Base-by-base conservation (phyloP, 1,139 yeast genomes). In the Wickerhamomyces sp. region DNA sequence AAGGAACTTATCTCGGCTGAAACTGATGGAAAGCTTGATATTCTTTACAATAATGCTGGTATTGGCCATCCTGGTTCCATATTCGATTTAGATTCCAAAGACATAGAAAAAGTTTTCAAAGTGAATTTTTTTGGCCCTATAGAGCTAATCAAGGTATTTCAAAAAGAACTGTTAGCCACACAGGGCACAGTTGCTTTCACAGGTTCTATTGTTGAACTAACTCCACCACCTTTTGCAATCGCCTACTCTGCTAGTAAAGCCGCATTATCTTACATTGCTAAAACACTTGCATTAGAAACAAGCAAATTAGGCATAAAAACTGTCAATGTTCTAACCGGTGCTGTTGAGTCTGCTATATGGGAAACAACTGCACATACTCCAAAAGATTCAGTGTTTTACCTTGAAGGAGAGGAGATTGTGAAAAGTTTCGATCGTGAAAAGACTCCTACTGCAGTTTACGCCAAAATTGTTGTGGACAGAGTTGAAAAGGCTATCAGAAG, bases 131-230 rank as follows among this genome's bases (percentile, higher is more conserved):
- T 48, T 36, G 55, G 49, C 13, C 50, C 48, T 1, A 17, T 47
- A 19, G 41, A 39, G 35, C 50, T 81, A 54, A 72, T 76, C 9
- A 67, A 86, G 32, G 82, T 74, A 42, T 74, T 85, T 47, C 56
- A 72, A 2, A 70, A 73, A 4, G 63, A 78, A 48, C 49, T 86
- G 15, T 76, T 85, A 41, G 70, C 71, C 24, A 76, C 83, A 3
- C 70, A 78, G 51, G 94, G 94, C 4, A 73, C 78, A 0, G 73
- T 85, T 48, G 83, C 80, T 0, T 81, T 82, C 55, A 84, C 92
- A 0, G 89, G 90, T 1, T 81, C 90, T 3, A 65, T 80, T 8
- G 75, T 82, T 16, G 88, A 82, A 4, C 46, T 76, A 18, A 54
- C 72, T 7, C 78, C 85, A 6, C 73, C 81, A 58, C 94, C 94